Conservation (phyloP, 331 rosid genomes). For the Cydonia oblonga region DNA sequence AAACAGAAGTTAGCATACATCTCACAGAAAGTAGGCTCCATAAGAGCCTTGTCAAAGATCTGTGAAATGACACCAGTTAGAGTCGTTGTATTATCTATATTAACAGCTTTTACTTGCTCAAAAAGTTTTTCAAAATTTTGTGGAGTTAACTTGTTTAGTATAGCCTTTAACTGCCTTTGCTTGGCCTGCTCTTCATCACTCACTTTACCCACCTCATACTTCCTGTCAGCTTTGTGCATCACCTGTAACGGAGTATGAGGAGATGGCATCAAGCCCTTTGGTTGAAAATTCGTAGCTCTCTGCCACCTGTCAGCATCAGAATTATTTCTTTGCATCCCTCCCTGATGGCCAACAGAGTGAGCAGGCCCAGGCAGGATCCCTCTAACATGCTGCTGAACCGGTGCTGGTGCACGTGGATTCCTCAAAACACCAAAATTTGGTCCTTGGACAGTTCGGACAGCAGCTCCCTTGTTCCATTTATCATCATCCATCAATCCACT, state of each 20-base stretch:
- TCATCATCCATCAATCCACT: slow-evolving; percentile 56
- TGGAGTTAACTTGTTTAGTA: slow-evolving; percentile 82
- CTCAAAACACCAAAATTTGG: slow-evolving; percentile 61
- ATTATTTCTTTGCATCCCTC: slow-evolving; percentile 49
- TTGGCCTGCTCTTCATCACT: slow-evolving; percentile 66
- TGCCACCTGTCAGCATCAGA: slow-evolving; percentile 90
- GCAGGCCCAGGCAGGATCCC: slow-evolving; percentile 72
- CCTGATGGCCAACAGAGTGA: slow-evolving; percentile 59
- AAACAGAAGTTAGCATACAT: slow-evolving; percentile 91
- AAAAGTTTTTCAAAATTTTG: slow-evolving; percentile 88
- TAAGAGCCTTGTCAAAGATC: slow-evolving; percentile 90
- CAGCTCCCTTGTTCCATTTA: slow-evolving; percentile 57
- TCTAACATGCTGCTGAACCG: slow-evolving; percentile 44
- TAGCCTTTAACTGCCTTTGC: slow-evolving; percentile 84
- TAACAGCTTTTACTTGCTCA: slow-evolving; percentile 87
- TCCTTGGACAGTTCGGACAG: slow-evolving; percentile 50
- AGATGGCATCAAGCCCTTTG: slow-evolving; percentile 78
- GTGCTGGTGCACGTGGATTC: slow-evolving; percentile 48
- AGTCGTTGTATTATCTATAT: slow-evolving; percentile 61
- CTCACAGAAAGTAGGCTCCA: slow-evolving; percentile 98
- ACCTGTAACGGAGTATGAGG: slow-evolving; percentile 57
- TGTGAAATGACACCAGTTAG: slow-evolving; percentile 86
- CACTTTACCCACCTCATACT: slow-evolving; percentile 78
- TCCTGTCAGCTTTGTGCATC: slow-evolving; percentile 90
- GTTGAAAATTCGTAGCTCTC: slow-evolving; percentile 56